Percentiles rank a stretch among this genome's conserved stretches.
Conservation (phyloP, 176 grass and related monocot genomes). For the Cocos nucifera region DNA sequence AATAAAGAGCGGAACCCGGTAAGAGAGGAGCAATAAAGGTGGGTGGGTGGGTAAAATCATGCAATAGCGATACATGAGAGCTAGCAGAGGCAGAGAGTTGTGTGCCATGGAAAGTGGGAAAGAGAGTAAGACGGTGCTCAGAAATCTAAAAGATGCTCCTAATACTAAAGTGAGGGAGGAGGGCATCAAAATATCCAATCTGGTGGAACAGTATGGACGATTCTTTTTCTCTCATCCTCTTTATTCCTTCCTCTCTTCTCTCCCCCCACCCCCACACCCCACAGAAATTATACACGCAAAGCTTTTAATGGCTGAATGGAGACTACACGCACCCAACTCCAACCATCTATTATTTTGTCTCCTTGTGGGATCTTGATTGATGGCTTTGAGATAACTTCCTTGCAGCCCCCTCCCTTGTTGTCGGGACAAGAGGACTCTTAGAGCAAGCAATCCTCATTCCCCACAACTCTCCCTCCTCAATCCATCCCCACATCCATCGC, state of each 20-base stretch:
- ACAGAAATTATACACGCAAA: slow-evolving; percentile 54
- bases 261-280: not conserved
- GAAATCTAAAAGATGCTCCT: slow-evolving; percentile 7
- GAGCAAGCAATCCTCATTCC: slow-evolving; percentile 23
- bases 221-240: slow-evolving; percentile 19
- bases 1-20: not conserved
- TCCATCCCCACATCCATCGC: not conserved
- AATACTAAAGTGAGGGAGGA: not conserved
- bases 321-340: slow-evolving; percentile 59
- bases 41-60: not conserved
- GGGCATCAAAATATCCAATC: not conserved
- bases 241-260: slow-evolving; percentile 19
- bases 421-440: slow-evolving; percentile 32
- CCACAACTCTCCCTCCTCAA: slow-evolving; percentile 3
- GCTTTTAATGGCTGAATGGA: slow-evolving; percentile 87
- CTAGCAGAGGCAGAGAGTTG: too few relatives aligned
- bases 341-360: slow-evolving; percentile 66
- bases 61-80: too few relatives aligned
- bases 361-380: slow-evolving; percentile 60
- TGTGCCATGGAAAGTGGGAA: slow-evolving; percentile 13
- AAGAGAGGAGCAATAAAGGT: not conserved
- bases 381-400: slow-evolving; percentile 41
- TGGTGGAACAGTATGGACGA: not conserved
- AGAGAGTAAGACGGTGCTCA: not conserved
- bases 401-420: slow-evolving; percentile 23